Evolutionary conservation across 768 basidiomycete genomes (phyloP).

Genomic region (Hygrophorus pudorinus): DNA sequence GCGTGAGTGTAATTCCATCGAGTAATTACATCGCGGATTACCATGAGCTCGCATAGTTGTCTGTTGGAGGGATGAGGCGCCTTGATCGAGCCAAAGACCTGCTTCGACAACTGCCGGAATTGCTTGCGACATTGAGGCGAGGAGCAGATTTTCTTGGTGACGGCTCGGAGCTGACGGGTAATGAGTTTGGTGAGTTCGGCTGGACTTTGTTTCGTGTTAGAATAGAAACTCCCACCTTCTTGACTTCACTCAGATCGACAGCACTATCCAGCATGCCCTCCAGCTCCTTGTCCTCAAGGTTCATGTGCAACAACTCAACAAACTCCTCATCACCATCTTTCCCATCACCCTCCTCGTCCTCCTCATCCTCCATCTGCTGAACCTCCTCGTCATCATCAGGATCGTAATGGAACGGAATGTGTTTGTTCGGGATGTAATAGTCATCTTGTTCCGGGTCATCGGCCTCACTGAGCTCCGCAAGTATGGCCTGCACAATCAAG

Average conservation of each 20-base stretch:
- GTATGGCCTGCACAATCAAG: constrained; percentile 25
- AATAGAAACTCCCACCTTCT: too few species aligned
- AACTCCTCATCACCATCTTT: background rate
- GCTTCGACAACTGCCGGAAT: constrained; percentile 13
- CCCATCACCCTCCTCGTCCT: constrained; percentile 13
- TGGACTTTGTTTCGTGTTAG: too few species aligned
- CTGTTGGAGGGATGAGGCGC: background rate
- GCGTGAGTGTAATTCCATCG: constrained; percentile 27
- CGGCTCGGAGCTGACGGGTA: too few species aligned
- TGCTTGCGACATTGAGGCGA: constrained; percentile 17
- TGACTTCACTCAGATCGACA: too few species aligned
- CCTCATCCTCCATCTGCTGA: constrained; percentile 12
- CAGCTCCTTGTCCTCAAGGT: constrained; percentile 11
- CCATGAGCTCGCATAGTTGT: constrained; percentile 14
- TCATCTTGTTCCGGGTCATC: constrained; percentile 17
- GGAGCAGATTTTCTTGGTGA: too few species aligned
- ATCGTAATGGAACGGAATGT: constrained; percentile 21
- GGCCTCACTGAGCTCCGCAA: constrained; percentile 15
- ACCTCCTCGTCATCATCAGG: constrained; percentile 15
- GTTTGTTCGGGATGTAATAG: constrained; percentile 18
- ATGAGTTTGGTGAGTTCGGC: too few species aligned
- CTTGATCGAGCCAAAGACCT: constrained; percentile 8
- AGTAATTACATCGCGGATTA: constrained; percentile 22
- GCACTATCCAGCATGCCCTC: constrained; percentile 7
- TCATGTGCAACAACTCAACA: too few species aligned